Percentiles rank a stretch among this genome's conserved stretches.
phyloP scores from a whole-genome alignment of 495 filamentous ascomycete species.

The Oidiodendron maius region DNA sequence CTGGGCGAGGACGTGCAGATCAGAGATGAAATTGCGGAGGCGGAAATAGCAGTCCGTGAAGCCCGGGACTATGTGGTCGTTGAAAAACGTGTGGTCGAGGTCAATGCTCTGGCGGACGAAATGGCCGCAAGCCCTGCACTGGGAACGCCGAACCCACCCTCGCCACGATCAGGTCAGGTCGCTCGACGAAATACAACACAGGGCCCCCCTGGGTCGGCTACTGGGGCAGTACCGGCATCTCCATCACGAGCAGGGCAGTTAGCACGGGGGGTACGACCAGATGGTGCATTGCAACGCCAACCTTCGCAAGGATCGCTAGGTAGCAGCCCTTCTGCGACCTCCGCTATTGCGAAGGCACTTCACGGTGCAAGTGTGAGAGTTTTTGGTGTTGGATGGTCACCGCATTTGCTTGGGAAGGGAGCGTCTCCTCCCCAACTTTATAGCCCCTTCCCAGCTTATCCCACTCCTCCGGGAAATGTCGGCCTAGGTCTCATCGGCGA shows the following conservation, averaged over 20 bases:
- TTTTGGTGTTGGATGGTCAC: slow-evolving; percentile 68
- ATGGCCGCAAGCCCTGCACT: slow-evolving; percentile 63
- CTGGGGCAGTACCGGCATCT: slow-evolving; percentile 51
- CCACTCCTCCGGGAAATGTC: slow-evolving; percentile 43
- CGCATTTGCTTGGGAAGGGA: slow-evolving; percentile 58
- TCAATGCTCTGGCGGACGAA: slow-evolving; percentile 96
- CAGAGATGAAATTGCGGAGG: slow-evolving; percentile 62
- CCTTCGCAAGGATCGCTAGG: slow-evolving; percentile 76
- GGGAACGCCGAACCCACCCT: slow-evolving; percentile 29
- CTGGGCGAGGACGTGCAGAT: slow-evolving; percentile 24
- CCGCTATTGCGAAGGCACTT: slow-evolving; percentile 88
- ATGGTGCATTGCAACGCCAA: slow-evolving; percentile 56
- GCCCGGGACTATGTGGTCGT: slow-evolving; percentile 93
- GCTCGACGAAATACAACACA: slow-evolving; percentile 67
- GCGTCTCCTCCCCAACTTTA: slow-evolving; percentile 75
- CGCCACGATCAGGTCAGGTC: slow-evolving; percentile 39
- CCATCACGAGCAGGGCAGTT: slow-evolving; percentile 61
- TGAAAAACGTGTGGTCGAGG: slow-evolving; percentile 89
- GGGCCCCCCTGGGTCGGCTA: slow-evolving; percentile 48
- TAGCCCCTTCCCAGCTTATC: slow-evolving; percentile 79
- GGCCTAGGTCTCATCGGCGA: slow-evolving; percentile 63
- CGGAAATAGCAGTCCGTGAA: slow-evolving; percentile 81
- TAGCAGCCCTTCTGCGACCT: slow-evolving; percentile 78
- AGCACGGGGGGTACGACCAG: slow-evolving; percentile 52
- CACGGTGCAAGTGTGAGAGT: slow-evolving; percentile 87